Evolutionary conservation across 495 filamentous ascomycete genomes (phyloP).

Genomic region (Xylaria cubensis): DNA sequence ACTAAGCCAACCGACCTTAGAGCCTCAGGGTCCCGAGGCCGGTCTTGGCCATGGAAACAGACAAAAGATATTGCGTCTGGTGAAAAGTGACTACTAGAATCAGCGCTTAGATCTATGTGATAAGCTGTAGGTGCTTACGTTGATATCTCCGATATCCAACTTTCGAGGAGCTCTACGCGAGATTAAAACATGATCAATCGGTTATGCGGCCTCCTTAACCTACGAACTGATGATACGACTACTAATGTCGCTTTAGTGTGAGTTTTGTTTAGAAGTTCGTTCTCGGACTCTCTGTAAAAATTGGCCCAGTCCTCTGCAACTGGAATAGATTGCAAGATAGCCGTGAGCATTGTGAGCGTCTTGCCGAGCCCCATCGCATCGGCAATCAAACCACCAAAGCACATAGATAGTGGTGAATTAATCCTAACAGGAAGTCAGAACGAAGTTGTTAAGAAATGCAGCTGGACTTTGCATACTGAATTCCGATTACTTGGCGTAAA

Average conservation of each 20-base stretch:
- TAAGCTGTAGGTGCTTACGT: neutral
- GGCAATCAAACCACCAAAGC: constrained; percentile 72
- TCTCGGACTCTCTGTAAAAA: neutral
- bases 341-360: constrained; percentile 74
- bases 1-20: neutral
- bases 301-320: constrained; percentile 3
- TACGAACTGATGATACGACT: constrained; percentile 11
- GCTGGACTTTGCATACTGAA: neutral
- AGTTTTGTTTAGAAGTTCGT: neutral
- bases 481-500: neutral
- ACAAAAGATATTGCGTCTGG: neutral
- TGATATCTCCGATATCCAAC: constrained; percentile 12
- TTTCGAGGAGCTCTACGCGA: constrained; percentile 5
- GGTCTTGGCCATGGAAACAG: constrained; percentile 11
- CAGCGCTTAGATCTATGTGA: neutral
- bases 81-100: constrained; percentile 7
- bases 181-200: neutral
- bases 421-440: neutral
- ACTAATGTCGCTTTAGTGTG: constrained; percentile 2
- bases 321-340: constrained; percentile 60
- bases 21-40: neutral
- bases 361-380: constrained; percentile 91
- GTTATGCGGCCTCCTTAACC: neutral
- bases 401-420: neutral
- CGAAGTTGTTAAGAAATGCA: neutral